Base-by-base conservation (phyloP, 768 basidiomycete species). In the Pilatotrama ljubarskyi region DNA sequence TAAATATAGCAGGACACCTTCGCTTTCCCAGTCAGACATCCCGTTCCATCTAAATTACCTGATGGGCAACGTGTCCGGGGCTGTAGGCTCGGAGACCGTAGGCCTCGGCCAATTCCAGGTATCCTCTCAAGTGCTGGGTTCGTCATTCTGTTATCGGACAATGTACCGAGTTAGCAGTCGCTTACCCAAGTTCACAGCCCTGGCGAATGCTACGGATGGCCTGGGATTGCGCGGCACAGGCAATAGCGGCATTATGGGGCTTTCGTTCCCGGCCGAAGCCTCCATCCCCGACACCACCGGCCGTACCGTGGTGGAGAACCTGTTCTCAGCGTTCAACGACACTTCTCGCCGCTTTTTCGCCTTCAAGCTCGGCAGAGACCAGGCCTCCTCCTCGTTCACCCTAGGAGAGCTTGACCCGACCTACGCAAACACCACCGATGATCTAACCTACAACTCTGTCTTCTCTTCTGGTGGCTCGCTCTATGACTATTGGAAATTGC, bases 401-500 rank as follows among this genome's bases (percentile, higher is more conserved):
- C 66, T 85, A 29, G 83, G 83, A 38, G 64, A 74, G 57, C 71
- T 83, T n/a, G 82, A 85, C 64, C 56, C 75, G 8, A 36, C 66
- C 49, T 63, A 74, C 24, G 65, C 72, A 5, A 71, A 75, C 57
- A 70, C 73, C 22, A 69, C 71, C 2, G 62, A 64, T 4, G 70
- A 70, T 18, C 65, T 83, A 41, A 61, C 70, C 2, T 75, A 73
- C 57, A 76, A 73, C 8, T 70, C 77, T 46, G 81, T 84, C 26
- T 76, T 76, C 55, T 67, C 65, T 32, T 50, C 64, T 22, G 37
- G 37, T 15, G 61, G 70, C 55, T 66, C 68, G 52, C 65, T 66
- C 0, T 82, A 79, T 58, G 81, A 85, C 62, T 85, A 80, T 68
- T 86, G 84, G 85, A 86, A 85, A 61, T 67, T 86, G 9, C 78